Evolutionary conservation across 306 rosid genomes (phyloP).

Genomic region (Mimosa bimucronata): DNA sequence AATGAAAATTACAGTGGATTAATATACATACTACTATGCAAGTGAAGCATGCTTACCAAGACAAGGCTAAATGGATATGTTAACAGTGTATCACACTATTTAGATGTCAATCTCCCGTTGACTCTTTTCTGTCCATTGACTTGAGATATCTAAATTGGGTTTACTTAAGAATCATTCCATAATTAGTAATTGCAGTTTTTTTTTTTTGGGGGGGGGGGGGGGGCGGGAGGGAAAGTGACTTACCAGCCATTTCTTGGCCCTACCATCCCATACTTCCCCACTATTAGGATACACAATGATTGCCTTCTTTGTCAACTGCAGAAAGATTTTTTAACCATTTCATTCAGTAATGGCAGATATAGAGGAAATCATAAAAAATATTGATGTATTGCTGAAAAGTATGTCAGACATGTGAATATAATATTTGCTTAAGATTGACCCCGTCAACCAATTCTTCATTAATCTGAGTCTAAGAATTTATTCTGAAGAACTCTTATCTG

Average conservation of each 20-base stretch:
- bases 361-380: background rate
- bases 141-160: background rate
- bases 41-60: background rate
- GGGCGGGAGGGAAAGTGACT: constrained; percentile 33
- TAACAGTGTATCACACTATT: background rate
- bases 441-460: background rate
- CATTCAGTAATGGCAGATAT: constrained; percentile 2
- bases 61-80: background rate
- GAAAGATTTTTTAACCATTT: constrained; percentile 7
- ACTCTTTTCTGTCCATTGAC: background rate
- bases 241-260: constrained; percentile 84
- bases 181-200: background rate
- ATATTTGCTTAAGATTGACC: background rate
- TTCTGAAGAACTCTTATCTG: background rate
- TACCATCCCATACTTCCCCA: constrained; percentile 93
- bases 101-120: background rate
- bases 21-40: background rate
- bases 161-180: background rate
- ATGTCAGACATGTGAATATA: background rate
- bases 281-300: constrained; percentile 85
- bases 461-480: background rate
- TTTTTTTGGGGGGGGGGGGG: background rate
- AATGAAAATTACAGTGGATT: constrained; percentile 10
- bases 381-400: background rate
- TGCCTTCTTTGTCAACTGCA: constrained; percentile 78